A percentile compares a stretch with the other conserved stretches of the same genome.
phyloP scores from a whole-genome alignment of 2,329 filamentous ascomycete species.

The Alternaria tenuissima region DNA sequence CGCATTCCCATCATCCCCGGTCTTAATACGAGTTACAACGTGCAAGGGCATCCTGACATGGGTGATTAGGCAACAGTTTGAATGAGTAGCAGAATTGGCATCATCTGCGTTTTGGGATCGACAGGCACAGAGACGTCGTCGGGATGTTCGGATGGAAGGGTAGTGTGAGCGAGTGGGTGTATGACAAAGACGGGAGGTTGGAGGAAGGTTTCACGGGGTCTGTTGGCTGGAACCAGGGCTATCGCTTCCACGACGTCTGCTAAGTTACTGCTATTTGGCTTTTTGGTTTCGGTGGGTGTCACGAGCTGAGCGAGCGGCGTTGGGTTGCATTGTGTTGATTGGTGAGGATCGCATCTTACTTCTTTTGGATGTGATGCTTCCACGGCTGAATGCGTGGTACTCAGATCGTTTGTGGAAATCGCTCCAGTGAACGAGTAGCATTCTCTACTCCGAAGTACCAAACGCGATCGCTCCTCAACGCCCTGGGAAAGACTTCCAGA shows the following conservation, averaged over 20 bases:
- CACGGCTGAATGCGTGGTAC: conserved; percentile 10
- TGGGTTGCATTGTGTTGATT: conserved; percentile 5
- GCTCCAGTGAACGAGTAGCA: conserved; percentile 2
- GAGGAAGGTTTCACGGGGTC: conserved; percentile 10
- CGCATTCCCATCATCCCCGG: not conserved
- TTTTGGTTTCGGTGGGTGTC: conserved; percentile 7
- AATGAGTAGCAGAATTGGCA: conserved; percentile 15
- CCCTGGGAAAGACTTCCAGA: conserved; percentile 3
- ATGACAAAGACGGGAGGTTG: conserved; percentile 6
- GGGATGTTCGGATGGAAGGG: conserved; percentile 7
- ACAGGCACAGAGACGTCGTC: conserved; percentile 19
- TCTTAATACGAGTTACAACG: conserved; percentile 1
- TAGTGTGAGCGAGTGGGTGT: conserved; percentile 7
- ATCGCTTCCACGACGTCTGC: conserved; percentile 11
- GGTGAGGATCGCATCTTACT: not conserved
- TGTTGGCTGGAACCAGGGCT: conserved; percentile 18
- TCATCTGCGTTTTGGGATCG: conserved; percentile 24
- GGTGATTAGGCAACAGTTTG: conserved; percentile 22
- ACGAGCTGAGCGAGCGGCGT: conserved; percentile 9
- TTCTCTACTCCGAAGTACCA: not conserved
- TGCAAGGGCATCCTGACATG: conserved; percentile 20
- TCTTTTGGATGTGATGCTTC: conserved; percentile 5
- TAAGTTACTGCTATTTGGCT: conserved; percentile 12
- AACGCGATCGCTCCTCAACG: conserved; percentile 1
- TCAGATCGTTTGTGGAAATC: conserved; percentile 6